phyloP scores from a whole-genome alignment of 495 filamentous ascomycete genomes.

The Xylaria acuta region DNA sequence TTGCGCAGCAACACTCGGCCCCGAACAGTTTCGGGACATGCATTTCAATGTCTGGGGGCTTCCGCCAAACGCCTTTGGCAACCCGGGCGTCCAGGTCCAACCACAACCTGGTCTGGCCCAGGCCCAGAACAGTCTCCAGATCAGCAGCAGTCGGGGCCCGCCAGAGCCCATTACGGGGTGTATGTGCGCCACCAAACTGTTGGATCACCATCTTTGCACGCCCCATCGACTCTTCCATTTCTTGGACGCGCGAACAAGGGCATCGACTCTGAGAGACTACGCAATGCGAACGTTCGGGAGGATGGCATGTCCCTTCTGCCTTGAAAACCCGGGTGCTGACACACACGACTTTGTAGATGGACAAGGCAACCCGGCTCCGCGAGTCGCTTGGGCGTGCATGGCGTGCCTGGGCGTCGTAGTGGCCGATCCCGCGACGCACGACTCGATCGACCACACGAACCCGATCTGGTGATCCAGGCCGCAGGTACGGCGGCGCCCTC shows the following conservation, averaged over 20 bases:
- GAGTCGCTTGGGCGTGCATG: conserved; percentile 18
- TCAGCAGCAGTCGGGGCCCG: neutral
- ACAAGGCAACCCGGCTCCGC: neutral
- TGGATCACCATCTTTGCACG: conserved; percentile 26
- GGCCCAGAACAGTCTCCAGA: too few relatives aligned
- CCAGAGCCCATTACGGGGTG: conserved; percentile 24
- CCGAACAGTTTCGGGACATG: neutral
- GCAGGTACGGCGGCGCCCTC: neutral
- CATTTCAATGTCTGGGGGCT: conserved; percentile 13
- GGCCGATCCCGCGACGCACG: neutral
- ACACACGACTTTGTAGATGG: conserved; percentile 23
- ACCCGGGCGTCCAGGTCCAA: too few relatives aligned
- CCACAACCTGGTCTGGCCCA: too few relatives aligned
- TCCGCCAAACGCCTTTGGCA: neutral
- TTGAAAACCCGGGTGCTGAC: neutral
- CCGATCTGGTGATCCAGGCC: too few relatives aligned
- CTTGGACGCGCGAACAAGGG: neutral
- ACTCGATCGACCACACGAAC: neutral
- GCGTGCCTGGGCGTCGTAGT: conserved; percentile 21
- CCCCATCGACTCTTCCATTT: conserved; percentile 27
- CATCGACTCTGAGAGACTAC: neutral
- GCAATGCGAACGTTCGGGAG: neutral
- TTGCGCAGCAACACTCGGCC: neutral
- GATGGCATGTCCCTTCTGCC: conserved; percentile 25
- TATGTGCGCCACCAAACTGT: conserved; percentile 23